phyloP scores from a whole-genome alignment of 1,284 basidiomycete genomes.

The Cerrena zonata region DNA sequence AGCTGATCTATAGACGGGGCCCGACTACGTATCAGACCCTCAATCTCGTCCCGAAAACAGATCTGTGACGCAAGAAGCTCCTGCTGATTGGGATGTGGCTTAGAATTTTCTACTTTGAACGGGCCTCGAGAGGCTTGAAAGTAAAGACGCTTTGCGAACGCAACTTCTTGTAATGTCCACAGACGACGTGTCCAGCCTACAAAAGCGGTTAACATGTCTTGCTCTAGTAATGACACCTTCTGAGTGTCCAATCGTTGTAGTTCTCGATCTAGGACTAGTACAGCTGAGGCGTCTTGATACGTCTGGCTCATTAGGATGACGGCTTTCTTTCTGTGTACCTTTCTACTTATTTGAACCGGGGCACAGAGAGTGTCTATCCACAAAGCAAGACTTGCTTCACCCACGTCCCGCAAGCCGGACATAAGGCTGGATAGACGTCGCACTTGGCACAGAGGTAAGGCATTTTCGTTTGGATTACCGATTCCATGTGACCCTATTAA shows the following conservation, averaged over 20 bases:
- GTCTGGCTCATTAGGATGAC: not conserved
- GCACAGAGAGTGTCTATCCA: not conserved
- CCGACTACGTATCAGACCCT: not conserved
- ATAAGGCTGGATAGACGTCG: not conserved
- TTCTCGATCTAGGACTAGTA: not conserved
- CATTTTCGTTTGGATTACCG: not conserved
- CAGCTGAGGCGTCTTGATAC: not conserved
- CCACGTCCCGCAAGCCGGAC: not conserved
- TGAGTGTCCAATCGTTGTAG: not conserved
- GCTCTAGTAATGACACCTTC: not conserved
- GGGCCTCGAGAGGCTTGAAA: not conserved
- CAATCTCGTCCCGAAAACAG: not conserved
- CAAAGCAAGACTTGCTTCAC: not conserved
- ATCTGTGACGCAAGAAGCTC: not conserved
- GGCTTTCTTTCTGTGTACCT: not conserved
- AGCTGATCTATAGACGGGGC: not conserved
- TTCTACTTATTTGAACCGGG: not conserved
- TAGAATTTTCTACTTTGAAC: not conserved
- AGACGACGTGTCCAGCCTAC: not conserved
- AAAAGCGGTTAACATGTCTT: not conserved
- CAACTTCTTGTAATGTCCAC: not conserved
- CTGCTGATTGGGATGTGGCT: not conserved
- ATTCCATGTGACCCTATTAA: not conserved
- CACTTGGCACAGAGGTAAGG: not conserved
- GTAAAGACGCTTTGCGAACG: not conserved